Evolutionary conservation across 768 basidiomycete genomes (phyloP).

Genomic region (Clitopilus passeckerianus): DNA sequence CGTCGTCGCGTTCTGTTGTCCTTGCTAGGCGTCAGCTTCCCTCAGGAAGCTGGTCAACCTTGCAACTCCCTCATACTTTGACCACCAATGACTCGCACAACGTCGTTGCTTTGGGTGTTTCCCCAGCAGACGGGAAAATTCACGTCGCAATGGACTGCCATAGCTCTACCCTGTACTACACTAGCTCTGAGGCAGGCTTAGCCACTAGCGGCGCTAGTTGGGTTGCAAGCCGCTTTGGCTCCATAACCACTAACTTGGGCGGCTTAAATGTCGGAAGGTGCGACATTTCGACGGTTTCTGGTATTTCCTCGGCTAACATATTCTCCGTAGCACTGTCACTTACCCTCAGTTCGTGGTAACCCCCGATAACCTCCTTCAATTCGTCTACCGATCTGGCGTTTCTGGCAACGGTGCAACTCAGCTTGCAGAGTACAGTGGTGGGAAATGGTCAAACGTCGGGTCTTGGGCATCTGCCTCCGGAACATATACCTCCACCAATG

Average conservation of each 20-base stretch:
- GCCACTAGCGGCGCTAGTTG: constrained; percentile 37
- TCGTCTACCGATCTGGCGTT: constrained; percentile 41
- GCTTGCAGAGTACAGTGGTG: constrained; percentile 37
- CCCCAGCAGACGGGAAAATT: constrained; percentile 38
- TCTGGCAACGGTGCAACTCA: constrained; percentile 44
- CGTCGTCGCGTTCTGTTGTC: constrained; percentile 30
- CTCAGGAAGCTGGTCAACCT: constrained; percentile 33
- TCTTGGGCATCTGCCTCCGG: constrained; percentile 41
- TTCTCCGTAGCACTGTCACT: constrained; percentile 28
- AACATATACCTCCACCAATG: constrained; percentile 37
- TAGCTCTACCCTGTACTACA: constrained; percentile 37
- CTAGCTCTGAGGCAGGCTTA: constrained; percentile 32
- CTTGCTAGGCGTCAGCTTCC: constrained; percentile 36
- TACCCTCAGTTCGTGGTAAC: constrained; percentile 46
- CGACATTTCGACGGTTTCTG: constrained; percentile 11
- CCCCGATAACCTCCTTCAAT: constrained; percentile 40
- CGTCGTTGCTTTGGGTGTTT: constrained; percentile 37
- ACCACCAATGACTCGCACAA: constrained; percentile 40
- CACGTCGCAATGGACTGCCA: constrained; percentile 46
- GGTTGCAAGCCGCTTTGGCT: constrained; percentile 34
- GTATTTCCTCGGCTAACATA: neutral
- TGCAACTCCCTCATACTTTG: constrained; percentile 37
- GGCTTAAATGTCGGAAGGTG: constrained; percentile 37
- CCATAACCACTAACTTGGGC: constrained; percentile 35
- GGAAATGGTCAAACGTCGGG: constrained; percentile 38